phyloP scores from a whole-genome alignment of 768 basidiomycete species.

The Russula lepida region DNA sequence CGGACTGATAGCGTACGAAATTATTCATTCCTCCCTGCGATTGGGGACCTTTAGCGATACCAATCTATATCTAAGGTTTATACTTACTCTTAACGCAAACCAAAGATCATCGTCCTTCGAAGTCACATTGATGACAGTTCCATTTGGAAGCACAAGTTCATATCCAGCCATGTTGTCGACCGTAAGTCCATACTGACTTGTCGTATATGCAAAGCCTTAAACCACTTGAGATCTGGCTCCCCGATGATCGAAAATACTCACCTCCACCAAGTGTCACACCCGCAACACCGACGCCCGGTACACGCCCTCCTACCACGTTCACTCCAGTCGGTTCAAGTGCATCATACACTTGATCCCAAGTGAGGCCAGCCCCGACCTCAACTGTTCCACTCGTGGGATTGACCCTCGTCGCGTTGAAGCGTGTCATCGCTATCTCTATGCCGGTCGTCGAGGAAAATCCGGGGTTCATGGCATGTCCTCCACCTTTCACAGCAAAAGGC shows the following conservation, averaged over 20 bases:
- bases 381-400: neutral
- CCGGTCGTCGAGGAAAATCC: neutral
- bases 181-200: slow-evolving; percentile 28
- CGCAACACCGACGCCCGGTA: neutral
- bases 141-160: slow-evolving; percentile 27
- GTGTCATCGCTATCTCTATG: neutral
- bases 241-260: neutral
- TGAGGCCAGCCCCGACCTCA: neutral
- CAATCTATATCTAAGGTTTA: neutral
- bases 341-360: neutral
- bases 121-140: slow-evolving; percentile 8
- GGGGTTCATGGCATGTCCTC: neutral
- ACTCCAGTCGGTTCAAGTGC: neutral
- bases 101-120: neutral
- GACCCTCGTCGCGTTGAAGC: neutral
- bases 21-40: slow-evolving; percentile 15
- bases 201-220: slow-evolving; percentile 27
- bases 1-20: neutral
- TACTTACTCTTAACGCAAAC: slow-evolving; percentile 8
- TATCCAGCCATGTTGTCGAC: slow-evolving; percentile 28
- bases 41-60: neutral
- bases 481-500: neutral
- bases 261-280: slow-evolving; percentile 13
- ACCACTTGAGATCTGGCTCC: neutral
- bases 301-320: neutral